phyloP scores from a whole-genome alignment of 2,329 filamentous ascomycete genomes.

The Aspergillus felis region DNA sequence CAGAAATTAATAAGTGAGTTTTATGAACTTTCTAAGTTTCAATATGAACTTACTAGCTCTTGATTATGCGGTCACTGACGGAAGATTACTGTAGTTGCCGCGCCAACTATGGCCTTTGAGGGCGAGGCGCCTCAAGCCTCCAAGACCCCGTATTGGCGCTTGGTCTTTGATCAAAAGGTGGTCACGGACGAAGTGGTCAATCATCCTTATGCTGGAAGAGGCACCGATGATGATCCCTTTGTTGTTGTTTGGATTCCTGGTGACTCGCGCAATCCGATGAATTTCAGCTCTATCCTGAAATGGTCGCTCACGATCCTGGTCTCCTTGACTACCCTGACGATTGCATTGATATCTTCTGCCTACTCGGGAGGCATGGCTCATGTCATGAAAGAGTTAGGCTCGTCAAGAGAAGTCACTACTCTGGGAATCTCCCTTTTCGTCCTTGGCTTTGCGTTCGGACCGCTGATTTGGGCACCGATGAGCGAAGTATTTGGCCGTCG shows the following conservation, averaged over 20 bases:
- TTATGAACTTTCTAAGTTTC: too few relatives aligned
- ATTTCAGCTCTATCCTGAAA: conserved; percentile 31
- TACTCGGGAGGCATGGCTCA: conserved; percentile 34
- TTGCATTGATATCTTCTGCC: conserved; percentile 38
- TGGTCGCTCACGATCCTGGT: conserved; percentile 36
- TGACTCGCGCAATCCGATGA: conserved; percentile 41
- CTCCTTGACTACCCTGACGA: conserved; percentile 35
- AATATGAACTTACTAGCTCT: too few relatives aligned
- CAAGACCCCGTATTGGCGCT: conserved; percentile 28
- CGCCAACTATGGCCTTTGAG: too few relatives aligned
- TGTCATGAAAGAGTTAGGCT: conserved; percentile 30
- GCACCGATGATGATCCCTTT: conserved; percentile 39
- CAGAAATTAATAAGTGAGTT: too few relatives aligned
- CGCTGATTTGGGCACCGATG: conserved; percentile 39
- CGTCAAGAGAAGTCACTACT: conserved; percentile 31
- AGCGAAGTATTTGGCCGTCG: conserved; percentile 33
- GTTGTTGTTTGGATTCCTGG: conserved; percentile 36
- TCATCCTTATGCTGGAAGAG: conserved; percentile 30
- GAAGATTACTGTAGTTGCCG: too few relatives aligned
- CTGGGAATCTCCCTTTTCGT: conserved; percentile 43
- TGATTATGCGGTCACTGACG: too few relatives aligned
- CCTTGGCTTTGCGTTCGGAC: conserved; percentile 43
- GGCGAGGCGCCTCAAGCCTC: conserved; percentile 15
- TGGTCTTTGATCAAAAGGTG: conserved; percentile 27
- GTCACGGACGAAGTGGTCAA: conserved; percentile 27